These are phyloP conservation scores for Hyaloperonospora brassicae DNA, from an alignment of 352 stramenopile species.

Conservation along the genomic window DNA sequence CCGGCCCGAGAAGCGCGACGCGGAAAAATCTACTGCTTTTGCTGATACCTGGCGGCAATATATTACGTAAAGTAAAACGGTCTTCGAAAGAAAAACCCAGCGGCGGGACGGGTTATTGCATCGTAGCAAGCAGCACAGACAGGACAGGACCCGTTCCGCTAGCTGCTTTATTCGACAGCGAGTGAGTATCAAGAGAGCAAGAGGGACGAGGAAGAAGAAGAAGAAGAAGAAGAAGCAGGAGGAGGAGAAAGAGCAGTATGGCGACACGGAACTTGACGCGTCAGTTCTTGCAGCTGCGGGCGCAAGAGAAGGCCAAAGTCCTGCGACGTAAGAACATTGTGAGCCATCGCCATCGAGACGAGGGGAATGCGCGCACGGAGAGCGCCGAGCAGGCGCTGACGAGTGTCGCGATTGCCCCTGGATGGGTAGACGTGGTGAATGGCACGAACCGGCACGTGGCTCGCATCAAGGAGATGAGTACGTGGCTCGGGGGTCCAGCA, in stretches of 20 bases:
- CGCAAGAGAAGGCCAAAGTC: constrained; percentile 76
- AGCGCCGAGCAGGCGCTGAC: constrained; percentile 35
- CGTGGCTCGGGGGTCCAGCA: constrained; percentile 10
- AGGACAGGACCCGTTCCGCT: too few species aligned
- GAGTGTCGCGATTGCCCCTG: constrained; percentile 39
- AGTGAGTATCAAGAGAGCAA: too few species aligned
- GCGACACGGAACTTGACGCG: constrained; percentile 74
- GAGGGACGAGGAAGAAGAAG: too few species aligned
- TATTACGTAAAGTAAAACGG: too few species aligned
- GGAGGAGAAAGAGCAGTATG: constrained; percentile 28
- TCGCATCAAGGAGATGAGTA: constrained; percentile 77
- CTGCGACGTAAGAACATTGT: constrained; percentile 82
- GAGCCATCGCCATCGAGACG: constrained; percentile 36
- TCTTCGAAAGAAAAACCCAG: too few species aligned
- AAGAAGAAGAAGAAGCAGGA: neutral
- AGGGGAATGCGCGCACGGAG: constrained; percentile 64
- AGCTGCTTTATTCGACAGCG: too few species aligned
- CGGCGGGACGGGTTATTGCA: too few species aligned
- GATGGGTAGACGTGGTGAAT: constrained; percentile 74
- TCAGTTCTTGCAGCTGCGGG: constrained; percentile 58
- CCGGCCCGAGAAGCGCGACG: too few species aligned
- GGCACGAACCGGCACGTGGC: constrained; percentile 76
- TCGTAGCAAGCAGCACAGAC: too few species aligned
- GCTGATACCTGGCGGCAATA: too few species aligned
- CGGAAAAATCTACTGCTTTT: too few species aligned